These are phyloP conservation scores for Colletotrichum australisinense DNA, from an alignment of 2,329 filamentous ascomycete species.

Conservation along the genomic window DNA sequence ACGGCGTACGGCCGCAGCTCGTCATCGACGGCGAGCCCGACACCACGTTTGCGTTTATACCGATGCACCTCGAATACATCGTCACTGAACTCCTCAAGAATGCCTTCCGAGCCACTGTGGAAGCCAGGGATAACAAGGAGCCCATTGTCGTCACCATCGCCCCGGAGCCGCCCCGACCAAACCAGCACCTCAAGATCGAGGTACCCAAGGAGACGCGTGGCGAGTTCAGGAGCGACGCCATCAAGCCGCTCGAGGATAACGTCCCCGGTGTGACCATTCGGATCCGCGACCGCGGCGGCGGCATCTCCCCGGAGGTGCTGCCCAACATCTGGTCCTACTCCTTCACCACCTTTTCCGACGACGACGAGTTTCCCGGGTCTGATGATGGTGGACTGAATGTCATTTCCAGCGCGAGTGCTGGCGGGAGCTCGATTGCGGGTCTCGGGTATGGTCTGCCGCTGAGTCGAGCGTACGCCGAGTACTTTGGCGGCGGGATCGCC, in stretches of 20 bases:
- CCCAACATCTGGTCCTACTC: conserved; percentile 96
- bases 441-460: conserved; percentile 93
- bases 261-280: conserved; percentile 92
- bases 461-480: conserved; percentile 94
- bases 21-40: conserved; percentile 86
- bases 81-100: conserved; percentile 97
- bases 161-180: conserved; percentile 64
- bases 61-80: conserved; percentile 97
- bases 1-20: conserved; percentile 86
- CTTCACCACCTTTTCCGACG: conserved; percentile 90
- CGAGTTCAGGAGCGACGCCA: conserved; percentile 57
- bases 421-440: conserved; percentile 88
- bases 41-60: conserved; percentile 92
- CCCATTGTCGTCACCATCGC: conserved; percentile 95
- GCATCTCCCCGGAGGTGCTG: conserved; percentile 86
- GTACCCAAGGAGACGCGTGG: conserved; percentile 52
- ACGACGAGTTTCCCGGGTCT: conserved; percentile 55
- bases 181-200: conserved; percentile 46
- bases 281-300: conserved; percentile 94
- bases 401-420: conserved; percentile 77
- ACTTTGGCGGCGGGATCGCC: conserved; percentile 94
- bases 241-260: conserved; percentile 70
- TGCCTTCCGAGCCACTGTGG: conserved; percentile 92
- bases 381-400: conserved; percentile 78
- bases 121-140: conserved; percentile 81